Percentiles rank a stretch among this genome's conserved stretches.
These are phyloP conservation scores for Erythrophleum ivorense DNA, from an alignment of 331 rosid genomes.

Conservation along the genomic window DNA sequence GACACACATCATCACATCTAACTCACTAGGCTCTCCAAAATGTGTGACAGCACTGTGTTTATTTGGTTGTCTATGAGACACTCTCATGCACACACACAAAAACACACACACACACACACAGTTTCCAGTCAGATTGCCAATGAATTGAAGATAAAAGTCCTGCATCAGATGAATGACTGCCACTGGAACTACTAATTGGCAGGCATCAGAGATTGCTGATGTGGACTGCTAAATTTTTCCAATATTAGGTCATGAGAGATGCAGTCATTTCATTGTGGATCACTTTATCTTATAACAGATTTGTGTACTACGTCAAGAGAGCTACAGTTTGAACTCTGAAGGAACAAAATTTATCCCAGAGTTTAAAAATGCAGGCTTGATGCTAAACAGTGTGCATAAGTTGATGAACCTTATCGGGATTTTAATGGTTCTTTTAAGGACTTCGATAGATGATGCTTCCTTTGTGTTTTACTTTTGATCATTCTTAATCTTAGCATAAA, in stretches of 20 bases:
- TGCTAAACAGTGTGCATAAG: not conserved
- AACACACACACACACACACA: not conserved
- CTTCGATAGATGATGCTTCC: not conserved
- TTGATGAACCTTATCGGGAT: not conserved
- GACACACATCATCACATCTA: slow-evolving; percentile 10
- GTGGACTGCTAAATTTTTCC: slow-evolving; percentile 3
- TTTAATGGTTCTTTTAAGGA: not conserved
- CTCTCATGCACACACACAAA: not conserved
- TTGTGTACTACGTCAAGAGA: not conserved
- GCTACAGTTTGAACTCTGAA: not conserved
- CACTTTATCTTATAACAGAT: not conserved
- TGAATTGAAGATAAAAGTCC: not conserved
- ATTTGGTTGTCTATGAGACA: not conserved
- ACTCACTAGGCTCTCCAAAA: slow-evolving; percentile 29
- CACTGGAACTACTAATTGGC: not conserved
- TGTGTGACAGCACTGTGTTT: slow-evolving; percentile 18
- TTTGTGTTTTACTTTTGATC: not conserved
- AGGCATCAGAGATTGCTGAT: not conserved
- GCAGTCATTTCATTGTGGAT: not conserved
- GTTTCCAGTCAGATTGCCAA: not conserved
- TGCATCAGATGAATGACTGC: not conserved
- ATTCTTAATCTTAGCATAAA: not conserved
- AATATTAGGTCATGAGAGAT: not conserved
- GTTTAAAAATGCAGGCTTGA: not conserved
- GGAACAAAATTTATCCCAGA: not conserved